Base-by-base conservation (phyloP, 177 flowering plant genomes). In the Vitis hybrid region DNA sequence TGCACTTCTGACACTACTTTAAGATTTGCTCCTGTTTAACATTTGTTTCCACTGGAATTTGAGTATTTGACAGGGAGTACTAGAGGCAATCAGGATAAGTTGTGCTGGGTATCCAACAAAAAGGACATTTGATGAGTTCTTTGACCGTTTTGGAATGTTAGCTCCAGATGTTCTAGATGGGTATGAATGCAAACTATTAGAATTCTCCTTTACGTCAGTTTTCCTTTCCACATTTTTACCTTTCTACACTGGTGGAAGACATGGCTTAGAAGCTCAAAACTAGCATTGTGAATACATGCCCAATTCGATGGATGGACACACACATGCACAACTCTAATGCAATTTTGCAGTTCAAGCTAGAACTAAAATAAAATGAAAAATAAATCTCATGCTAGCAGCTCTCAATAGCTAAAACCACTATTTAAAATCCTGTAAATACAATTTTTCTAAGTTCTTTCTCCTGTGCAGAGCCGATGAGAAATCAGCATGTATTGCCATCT, bases 21-120 rank as follows among this genome's bases (percentile, higher is more conserved):
- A 68, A 32, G 14, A 3, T 10, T 40, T 49, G 16, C 54, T 24
- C 1, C 56, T 56, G 3, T 13, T 50, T 40, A 21, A 51, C 49
- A 52, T 32, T 11, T 60, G 35, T 54, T 48, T 14, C 21, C 56
- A 19, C 57, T 19, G 27, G 35, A 51, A 13, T 21, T 21, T 11
- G 40, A 10, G 40, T 21, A 51, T 72, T 3, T 81, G 49, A 52
- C 83, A 92, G 97, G 97, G 95, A 69, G 97, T 90, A 21, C 80
- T 90, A 27, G 97, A 92, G 71, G 97, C 97, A 60, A 92, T 92
- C 57, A 83, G 97, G 70, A 92, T 92, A 52, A 92, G 97, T 58
- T 92, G 97, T 80, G 97, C 97, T 13, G 97, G 97, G 13, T 92
- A 89, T 78, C 97, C 97, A 65, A 92, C 97, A 30, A 87, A 84